Base-by-base conservation (phyloP, 169 alveolate species). In the Babesia gibsoni region DNA sequence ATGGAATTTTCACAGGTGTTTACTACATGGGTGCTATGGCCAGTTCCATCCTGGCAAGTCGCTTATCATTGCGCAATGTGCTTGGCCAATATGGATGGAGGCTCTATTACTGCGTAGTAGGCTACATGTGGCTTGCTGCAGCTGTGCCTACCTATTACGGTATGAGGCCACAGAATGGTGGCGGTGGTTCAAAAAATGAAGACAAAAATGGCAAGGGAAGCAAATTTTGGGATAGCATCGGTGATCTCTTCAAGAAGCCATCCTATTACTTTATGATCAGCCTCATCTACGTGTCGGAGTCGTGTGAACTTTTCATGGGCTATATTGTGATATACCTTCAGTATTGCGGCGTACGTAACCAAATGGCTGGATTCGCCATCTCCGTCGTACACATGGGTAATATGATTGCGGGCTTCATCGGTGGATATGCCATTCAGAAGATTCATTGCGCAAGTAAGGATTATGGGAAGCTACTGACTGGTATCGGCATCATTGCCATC, bases 261-360 rank as follows among this genome's bases (percentile, higher is more conserved):
- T n/a, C n/a, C n/a, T n/a, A n/a, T n/a, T n/a, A n/a, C n/a, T n/a
- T n/a, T n/a, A n/a, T n/a, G n/a, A n/a, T n/a, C n/a, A n/a, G n/a
- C n/a, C n/a, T n/a, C n/a, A n/a, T n/a, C n/a, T n/a, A n/a, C n/a
- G n/a, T n/a, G n/a, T n/a, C n/a, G n/a, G n/a, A n/a, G n/a, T n/a
- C n/a, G n/a, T n/a, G n/a, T n/a, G n/a, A n/a, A n/a, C n/a, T n/a
- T n/a, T n/a, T n/a, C n/a, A n/a, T n/a, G n/a, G n/a, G n/a, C 46
- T 94, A 91, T 78, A 91, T 91, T 69, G 89, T 94, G 9, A 84
- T 92, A 93, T 91, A 82, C 81, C 77, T 92, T 52, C 97, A 94
- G 77, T 94, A 94, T 73, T 82, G 93, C 65, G 95, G 94, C 33
- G 74, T 94, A 66, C 46, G 91, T 30, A 92, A 93, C 73, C 64